Conservation (phyloP, 352 stramenopile genomes). For the Phytophthora megakarya region DNA sequence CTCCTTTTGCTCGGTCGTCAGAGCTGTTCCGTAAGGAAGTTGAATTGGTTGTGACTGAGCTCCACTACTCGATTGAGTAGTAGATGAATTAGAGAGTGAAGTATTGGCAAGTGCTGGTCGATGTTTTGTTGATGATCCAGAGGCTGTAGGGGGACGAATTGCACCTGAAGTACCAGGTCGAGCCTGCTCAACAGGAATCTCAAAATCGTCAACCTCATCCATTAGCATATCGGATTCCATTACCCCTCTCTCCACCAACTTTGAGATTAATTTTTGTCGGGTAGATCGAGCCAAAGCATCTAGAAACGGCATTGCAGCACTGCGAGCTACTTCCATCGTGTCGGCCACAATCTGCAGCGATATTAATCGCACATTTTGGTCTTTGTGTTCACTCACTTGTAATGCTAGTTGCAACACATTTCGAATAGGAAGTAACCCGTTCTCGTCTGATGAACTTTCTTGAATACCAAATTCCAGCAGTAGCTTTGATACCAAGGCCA, state of each 20-base stretch:
- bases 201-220: constrained; percentile 87
- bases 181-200: constrained; percentile 41
- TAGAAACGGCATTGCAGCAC: constrained; percentile 70
- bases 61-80: constrained; percentile 18
- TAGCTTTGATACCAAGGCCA: constrained; percentile 72
- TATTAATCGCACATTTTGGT: constrained; percentile 66
- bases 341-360: constrained; percentile 74
- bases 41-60: constrained; percentile 41
- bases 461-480: constrained; percentile 79
- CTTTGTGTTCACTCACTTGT: constrained; percentile 75
- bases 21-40: constrained; percentile 71
- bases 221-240: constrained; percentile 81
- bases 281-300: constrained; percentile 64
- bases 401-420: constrained; percentile 72
- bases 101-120: constrained; percentile 62
- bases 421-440: constrained; percentile 54
- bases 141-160: constrained; percentile 68
- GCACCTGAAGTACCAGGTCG: constrained; percentile 61
- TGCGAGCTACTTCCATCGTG: constrained; percentile 61
- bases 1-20: constrained; percentile 64
- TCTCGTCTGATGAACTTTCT: constrained; percentile 45
- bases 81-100: constrained; percentile 47
- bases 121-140: constrained; percentile 80
- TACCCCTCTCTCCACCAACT: constrained; percentile 73
- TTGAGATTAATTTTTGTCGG: constrained; percentile 83